Base-by-base conservation (phyloP, 306 rosid genomes). In the Trichosanthes truncata region DNA sequence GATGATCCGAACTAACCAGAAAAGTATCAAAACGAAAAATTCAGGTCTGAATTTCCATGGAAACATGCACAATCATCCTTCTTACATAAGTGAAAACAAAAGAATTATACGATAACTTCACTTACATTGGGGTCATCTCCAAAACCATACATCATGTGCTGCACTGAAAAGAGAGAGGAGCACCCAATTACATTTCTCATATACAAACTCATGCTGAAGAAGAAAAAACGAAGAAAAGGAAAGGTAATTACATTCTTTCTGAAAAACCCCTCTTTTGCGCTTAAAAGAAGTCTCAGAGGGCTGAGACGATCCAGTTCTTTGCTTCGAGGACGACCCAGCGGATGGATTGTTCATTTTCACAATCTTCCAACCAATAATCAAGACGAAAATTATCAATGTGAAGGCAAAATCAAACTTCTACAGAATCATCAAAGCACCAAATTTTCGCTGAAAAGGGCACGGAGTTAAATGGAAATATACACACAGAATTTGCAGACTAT, bases 61-160 rank as follows among this genome's bases (percentile, higher is more conserved):
- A 72, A 72, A 3, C 59, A 48, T 31, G 15, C 55, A 46, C 17
- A 46, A 46, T 4, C 57, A 26, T 14, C 21, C 57, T 38, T 49
- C 10, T 18, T 6, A 11, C 45, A 43, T 3, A 69, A 41, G 3
- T 21, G 5, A 21, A 12, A 71, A 71, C 76, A 43, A 23, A 45
- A 23, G 9, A 13, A 71, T 3, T 38, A 68, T n/a, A 68, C 15
- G 41, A 78, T 9, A 38, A 9, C 26, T 74, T 51, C 18, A 83
- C 91, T 87, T 82, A 94, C 97, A 84, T 92, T 94, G 11, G 92
- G 88, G 80, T 91, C 97, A 81, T 92, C 98, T 81, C 98, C 98
- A 36, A 92, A 92, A 29, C 98, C 98, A 83, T 91, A 94, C 97
- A 94, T 94, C 97, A 94, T 92, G 80, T 94, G 98, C 89, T 94